Base-by-base conservation (phyloP, 2,329 filamentous ascomycete species). In the Neospermospora avenae region DNA sequence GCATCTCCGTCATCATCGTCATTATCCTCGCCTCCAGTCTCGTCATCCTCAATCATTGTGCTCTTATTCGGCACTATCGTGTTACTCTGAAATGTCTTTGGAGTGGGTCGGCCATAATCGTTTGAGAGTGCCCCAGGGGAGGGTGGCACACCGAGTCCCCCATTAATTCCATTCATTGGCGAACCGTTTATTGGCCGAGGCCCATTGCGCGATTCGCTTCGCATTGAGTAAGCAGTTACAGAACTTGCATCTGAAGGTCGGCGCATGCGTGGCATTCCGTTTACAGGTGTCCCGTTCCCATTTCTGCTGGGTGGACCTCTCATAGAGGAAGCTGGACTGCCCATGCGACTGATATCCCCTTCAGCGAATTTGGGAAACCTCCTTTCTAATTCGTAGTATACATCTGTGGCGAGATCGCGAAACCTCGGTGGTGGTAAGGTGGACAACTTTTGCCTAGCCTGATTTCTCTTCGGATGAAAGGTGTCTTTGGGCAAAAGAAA, bases 41-140 rank as follows among this genome's bases (percentile, higher is more conserved):
- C 92, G 66, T 96, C 93, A 72, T 98, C 95, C 74, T 99, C 95
- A 1, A 98, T 86, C 87, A 98, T 93, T 0, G 90, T 97, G 70
- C 93, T 96, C 77, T 98, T 99, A 73, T 97, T 98, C 0, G 95
- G 95, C 34, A 98, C 89, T 69, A 98, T 96, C 0, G 92, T 98
- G 72, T 96, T 98, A 72, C 89, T 93, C 72, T 96, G 93, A 66
- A 96, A 92, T 39, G 92, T 92, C 72, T 96, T 96, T 16, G 90
- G 89, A 66, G 90, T 84, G 4, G 93, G 93, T 48, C 90, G 83
- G 44, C 88, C 87, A 65, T 86, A 89, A 55, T 89, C 86, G 68
- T 86, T 85, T 49, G 81, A 81, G 6, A 78, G 79, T 52, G 84
- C 64, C 55, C 81, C 80, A 7, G 85, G 85, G 11, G 85, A 87